Conservation (phyloP, 176 grass and related monocot species). For the Rhynchospora tenuis region DNA sequence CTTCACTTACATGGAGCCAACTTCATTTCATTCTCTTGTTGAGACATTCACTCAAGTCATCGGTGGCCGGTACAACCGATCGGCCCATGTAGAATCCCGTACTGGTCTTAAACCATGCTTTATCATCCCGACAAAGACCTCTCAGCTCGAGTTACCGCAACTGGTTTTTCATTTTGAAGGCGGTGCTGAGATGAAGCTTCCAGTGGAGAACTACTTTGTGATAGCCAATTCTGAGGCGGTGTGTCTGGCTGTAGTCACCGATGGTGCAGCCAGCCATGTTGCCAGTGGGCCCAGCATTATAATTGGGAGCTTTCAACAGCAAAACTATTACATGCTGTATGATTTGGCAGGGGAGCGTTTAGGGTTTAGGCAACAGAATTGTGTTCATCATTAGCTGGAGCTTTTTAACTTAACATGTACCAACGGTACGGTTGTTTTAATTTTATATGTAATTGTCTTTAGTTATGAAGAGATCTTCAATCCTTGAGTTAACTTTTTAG, state of each 20-base stretch:
- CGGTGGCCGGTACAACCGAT: slow-evolving; percentile 45
- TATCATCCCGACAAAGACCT: slow-evolving; percentile 27
- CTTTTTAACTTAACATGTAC: neutral
- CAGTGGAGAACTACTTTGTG: slow-evolving; percentile 73
- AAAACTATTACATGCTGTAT: slow-evolving; percentile 80
- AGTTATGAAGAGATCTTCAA: neutral
- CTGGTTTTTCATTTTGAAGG: slow-evolving; percentile 54
- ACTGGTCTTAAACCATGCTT: slow-evolving; percentile 72
- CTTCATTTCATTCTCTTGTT: slow-evolving; percentile 39
- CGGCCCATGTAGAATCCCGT: slow-evolving; percentile 30
- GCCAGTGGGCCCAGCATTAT: slow-evolving; percentile 58
- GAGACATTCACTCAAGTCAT: slow-evolving; percentile 33
- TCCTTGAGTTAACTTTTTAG: neutral
- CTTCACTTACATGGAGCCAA: slow-evolving; percentile 63
- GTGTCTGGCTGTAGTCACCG: slow-evolving; percentile 71
- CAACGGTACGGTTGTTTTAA: neutral
- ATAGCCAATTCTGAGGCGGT: slow-evolving; percentile 34
- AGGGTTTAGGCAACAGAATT: slow-evolving; percentile 61
- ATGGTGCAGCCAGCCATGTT: neutral
- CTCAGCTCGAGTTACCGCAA: slow-evolving; percentile 50
- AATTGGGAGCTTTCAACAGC: slow-evolving; percentile 90
- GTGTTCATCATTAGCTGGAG: slow-evolving; percentile 28
- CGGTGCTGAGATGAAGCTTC: slow-evolving; percentile 54
- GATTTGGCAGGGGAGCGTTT: slow-evolving; percentile 54
- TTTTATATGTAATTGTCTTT: neutral